phyloP scores from a whole-genome alignment of 371 early-diverging fungal genomes.

The Apophysomyces elegans region DNA sequence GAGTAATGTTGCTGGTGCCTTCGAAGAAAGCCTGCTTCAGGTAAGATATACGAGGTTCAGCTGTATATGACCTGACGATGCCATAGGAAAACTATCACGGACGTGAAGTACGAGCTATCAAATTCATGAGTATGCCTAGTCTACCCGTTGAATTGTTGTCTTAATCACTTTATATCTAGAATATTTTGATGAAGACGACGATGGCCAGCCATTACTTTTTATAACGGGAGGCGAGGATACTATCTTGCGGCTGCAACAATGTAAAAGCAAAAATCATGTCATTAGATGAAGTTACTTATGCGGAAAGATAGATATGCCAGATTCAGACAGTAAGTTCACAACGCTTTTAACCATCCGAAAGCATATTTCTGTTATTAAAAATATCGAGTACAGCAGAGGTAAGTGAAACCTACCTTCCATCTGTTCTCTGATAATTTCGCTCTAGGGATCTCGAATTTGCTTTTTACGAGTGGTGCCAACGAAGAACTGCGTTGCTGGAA shows the following conservation, averaged over 20 bases:
- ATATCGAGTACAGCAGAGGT: constrained; percentile 41
- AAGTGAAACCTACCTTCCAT: not conserved
- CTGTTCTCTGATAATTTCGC: no score
- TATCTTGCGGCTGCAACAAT: constrained; percentile 50
- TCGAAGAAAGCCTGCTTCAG: constrained; percentile 55
- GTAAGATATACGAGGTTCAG: constrained; percentile 1
- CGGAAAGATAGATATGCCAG: constrained; percentile 28
- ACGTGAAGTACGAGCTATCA: constrained; percentile 59
- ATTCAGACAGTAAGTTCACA: constrained; percentile 21
- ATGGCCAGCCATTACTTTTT: constrained; percentile 35
- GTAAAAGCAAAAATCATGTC: constrained; percentile 10
- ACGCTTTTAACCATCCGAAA: constrained; percentile 49
- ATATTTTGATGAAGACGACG: constrained; percentile 21
- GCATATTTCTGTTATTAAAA: constrained; percentile 57
- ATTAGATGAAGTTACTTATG: no score
- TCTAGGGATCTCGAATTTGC: constrained; percentile 30
- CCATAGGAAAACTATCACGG: constrained; percentile 56
- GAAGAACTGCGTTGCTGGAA: constrained; percentile 63
- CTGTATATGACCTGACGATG: not conserved
- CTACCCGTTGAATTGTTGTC: constrained; percentile 29
- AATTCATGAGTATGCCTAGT: constrained; percentile 33
- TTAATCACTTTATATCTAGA: constrained; percentile 33
- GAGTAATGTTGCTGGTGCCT: constrained; percentile 38
- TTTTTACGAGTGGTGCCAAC: constrained; percentile 60
- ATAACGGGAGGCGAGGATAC: constrained; percentile 61